Evolutionary conservation across 2,329 filamentous ascomycete species (phyloP), one percentile per base, ranked within the genome.

Genomic region (Alternaria triticina): DNA sequence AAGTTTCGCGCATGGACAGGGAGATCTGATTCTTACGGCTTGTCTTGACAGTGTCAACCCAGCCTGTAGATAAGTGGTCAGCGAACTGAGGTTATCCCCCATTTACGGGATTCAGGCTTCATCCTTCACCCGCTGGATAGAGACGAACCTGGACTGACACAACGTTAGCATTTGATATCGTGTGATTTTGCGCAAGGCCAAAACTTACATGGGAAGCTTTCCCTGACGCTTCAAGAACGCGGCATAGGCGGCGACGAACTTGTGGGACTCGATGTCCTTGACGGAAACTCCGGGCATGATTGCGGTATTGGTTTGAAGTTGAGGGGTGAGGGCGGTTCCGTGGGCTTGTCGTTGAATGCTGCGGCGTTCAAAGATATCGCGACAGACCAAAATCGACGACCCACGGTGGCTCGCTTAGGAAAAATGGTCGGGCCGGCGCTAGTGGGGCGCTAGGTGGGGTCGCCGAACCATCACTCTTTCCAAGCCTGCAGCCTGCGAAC

Each of bases 21-120:
- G 15, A 36, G 7, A 36, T 36, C 0, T n/a, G 33, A n/a, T 36
- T 36, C 33, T 36, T 75, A 79, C 77, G 77, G 65, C 93, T 95
- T 77, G 95, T 97, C 92, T 99, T 99, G 87, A 98, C 96, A 81
- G 95, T 97, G 84, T 99, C 96, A 84, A 97, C 95, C 95, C 95
- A 98, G 88, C 93, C 94, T 96, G 83, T 84, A 85, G 82, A 83
- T 80, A 79, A 78, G 70, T 50, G 70, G 81, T 83, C 79, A 83
- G 81, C 78, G 75, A 78, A 70, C 74, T 74, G 72, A 75, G 72
- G 72, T 76, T 79, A 81, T 82, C 83, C 83, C 83, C 82, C 83
- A 83, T 80, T 79, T 81, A 85, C 83, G 83, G 83, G 83, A 85
- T 85, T 85, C 83, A 85, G 83, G 82, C 81, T 80, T 81, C 54